Percentiles rank a stretch among this genome's conserved stretches.
These are phyloP conservation scores for Exsudoporus floridanus DNA, from an alignment of 1,284 basidiomycete species.

Conservation along the genomic window DNA sequence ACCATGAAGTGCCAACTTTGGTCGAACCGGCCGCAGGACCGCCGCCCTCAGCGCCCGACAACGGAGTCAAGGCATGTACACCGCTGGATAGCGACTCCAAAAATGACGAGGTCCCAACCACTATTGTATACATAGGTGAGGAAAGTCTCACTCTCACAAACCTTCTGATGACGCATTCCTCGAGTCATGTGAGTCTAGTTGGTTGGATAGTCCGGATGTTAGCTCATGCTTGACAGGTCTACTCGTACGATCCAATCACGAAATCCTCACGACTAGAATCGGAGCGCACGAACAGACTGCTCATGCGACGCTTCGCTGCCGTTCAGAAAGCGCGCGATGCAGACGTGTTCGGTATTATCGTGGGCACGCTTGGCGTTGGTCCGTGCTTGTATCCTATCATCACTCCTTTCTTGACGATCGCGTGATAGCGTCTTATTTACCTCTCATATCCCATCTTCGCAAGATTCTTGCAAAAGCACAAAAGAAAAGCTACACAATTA, in stretches of 20 bases:
- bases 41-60: background rate
- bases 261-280: slow-evolving; percentile 57
- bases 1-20: slow-evolving; percentile 18
- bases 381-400: slow-evolving; percentile 29
- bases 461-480: slow-evolving; percentile 58
- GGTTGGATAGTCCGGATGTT: background rate
- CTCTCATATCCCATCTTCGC: slow-evolving; percentile 78
- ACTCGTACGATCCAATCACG: slow-evolving; percentile 72
- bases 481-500: slow-evolving; percentile 94
- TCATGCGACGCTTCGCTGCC: slow-evolving; percentile 89
- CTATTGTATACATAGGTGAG: slow-evolving; percentile 80
- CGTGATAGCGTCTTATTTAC: slow-evolving; percentile 71
- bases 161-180: slow-evolving; percentile 75
- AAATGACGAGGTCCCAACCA: slow-evolving; percentile 14
- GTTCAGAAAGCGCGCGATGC: slow-evolving; percentile 91
- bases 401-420: background rate
- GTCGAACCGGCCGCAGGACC: slow-evolving; percentile 17
- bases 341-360: slow-evolving; percentile 92
- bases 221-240: slow-evolving; percentile 47
- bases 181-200: slow-evolving; percentile 33
- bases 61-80: background rate
- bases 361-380: slow-evolving; percentile 93
- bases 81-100: background rate
- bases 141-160: slow-evolving; percentile 86
- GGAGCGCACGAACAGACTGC: slow-evolving; percentile 69